Percentiles rank a stretch among this genome's conserved stretches.
These are phyloP conservation scores for Psophocarpus tetragonolobus DNA, from an alignment of 306 rosid genomes.

Conservation along the genomic window DNA sequence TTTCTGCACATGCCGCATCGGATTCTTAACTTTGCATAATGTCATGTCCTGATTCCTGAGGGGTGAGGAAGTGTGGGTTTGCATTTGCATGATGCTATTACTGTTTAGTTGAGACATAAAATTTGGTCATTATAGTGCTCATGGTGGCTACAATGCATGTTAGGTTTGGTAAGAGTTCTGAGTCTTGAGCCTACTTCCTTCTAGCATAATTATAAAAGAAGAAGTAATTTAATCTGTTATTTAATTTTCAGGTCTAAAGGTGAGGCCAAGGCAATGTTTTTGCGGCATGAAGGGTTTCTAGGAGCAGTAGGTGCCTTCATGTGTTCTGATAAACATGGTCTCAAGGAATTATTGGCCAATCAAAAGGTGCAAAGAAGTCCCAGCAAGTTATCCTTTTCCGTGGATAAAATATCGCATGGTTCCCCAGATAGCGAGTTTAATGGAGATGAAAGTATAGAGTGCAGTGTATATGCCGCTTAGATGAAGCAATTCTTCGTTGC, in stretches of 20 bases:
- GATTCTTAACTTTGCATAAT: neutral
- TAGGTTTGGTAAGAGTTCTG: neutral
- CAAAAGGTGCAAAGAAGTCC: slow-evolving; percentile 47
- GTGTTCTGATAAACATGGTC: slow-evolving; percentile 73
- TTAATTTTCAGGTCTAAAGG: slow-evolving; percentile 80
- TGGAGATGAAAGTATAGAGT: slow-evolving; percentile 76
- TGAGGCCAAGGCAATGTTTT: slow-evolving; percentile 91
- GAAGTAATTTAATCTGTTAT: neutral
- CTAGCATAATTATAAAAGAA: neutral
- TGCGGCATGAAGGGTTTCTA: slow-evolving; percentile 92
- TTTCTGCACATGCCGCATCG: neutral
- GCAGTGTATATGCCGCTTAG: slow-evolving; percentile 62
- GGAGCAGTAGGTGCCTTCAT: slow-evolving; percentile 90
- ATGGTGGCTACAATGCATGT: neutral
- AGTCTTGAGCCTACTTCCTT: slow-evolving; percentile 17
- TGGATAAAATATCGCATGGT: slow-evolving; percentile 43
- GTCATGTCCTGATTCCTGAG: neutral
- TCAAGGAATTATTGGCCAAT: slow-evolving; percentile 53
- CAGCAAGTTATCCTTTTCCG: slow-evolving; percentile 39
- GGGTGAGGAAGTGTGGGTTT: neutral
- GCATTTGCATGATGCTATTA: neutral
- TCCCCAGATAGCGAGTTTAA: slow-evolving; percentile 48
- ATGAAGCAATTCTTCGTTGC: slow-evolving; percentile 60
- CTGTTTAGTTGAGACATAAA: neutral
- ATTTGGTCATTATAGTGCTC: neutral